Conservation (phyloP, 805 yeast species). For the Wickerhamiella musiphila region DNA sequence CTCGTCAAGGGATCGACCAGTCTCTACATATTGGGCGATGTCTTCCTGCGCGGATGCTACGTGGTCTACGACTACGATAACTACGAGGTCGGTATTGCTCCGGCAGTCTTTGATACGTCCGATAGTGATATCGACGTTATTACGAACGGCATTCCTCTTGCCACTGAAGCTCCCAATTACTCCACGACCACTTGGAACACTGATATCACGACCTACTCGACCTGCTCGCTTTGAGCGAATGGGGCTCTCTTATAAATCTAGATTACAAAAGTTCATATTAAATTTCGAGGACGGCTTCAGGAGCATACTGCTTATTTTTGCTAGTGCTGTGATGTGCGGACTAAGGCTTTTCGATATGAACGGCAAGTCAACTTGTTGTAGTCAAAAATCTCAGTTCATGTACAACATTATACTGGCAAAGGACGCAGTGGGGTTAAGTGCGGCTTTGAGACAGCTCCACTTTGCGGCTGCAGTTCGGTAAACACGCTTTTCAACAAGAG, state of each 20-base stretch:
- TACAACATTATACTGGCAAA: background rate
- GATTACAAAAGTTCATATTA: background rate
- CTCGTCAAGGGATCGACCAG: background rate
- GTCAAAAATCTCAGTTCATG: background rate
- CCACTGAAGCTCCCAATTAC: slow-evolving; percentile 8
- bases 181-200: background rate
- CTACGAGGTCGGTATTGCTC: slow-evolving; percentile 39
- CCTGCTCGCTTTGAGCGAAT: background rate
- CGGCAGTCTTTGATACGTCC: slow-evolving; percentile 21
- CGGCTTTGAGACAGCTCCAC: too few species aligned
- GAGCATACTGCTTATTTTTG: background rate
- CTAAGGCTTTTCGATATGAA: background rate
- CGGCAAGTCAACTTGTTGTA: background rate
- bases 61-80: slow-evolving; percentile 53
- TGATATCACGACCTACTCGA: background rate
- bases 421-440: too few species aligned
- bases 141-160: slow-evolving; percentile 10
- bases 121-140: slow-evolving; percentile 6
- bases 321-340: background rate
- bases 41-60: slow-evolving; percentile 45
- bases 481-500: too few species aligned
- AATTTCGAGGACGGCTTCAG: background rate
- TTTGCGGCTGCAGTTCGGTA: too few species aligned
- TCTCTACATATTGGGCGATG: slow-evolving; percentile 41
- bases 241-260: background rate